A percentile compares a stretch with the other conserved stretches of the same genome.
These are phyloP conservation scores for Lodderomyces theae DNA, from an alignment of 1,139 yeast species.

Conservation along the genomic window DNA sequence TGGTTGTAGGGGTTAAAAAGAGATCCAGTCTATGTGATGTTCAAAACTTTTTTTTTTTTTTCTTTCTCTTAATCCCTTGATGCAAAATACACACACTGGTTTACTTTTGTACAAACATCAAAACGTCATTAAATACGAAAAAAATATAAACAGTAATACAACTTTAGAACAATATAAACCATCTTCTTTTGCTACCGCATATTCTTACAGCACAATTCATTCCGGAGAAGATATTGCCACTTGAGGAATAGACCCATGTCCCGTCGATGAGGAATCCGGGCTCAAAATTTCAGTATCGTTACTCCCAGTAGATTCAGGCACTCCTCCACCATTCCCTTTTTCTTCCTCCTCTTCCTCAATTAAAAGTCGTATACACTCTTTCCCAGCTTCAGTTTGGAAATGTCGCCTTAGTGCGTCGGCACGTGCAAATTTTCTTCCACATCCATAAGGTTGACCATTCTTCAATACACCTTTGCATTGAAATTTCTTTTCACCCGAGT, in stretches of 20 bases:
- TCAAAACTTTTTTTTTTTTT: not conserved
- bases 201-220: no score
- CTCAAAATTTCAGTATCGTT: constrained; percentile 4
- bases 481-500: constrained; percentile 84
- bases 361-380: constrained; percentile 72
- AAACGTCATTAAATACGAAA: not conserved
- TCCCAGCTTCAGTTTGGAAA: constrained; percentile 91
- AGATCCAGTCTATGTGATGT: no score
- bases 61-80: not conserved
- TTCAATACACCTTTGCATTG: constrained; percentile 75
- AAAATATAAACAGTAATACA: constrained; percentile 1
- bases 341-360: constrained; percentile 58
- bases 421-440: constrained; percentile 89
- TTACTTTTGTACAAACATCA: not conserved
- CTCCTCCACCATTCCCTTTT: constrained; percentile 9
- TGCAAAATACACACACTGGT: not conserved
- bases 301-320: constrained; percentile 1
- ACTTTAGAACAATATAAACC: not conserved
- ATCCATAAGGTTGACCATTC: constrained; percentile 77
- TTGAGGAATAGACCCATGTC: constrained; percentile 7
- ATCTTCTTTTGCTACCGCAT: not conserved
- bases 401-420: constrained; percentile 95
- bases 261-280: not conserved
- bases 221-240: constrained; percentile 13
- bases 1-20: no score